Percentiles rank a stretch among this genome's conserved stretches.
Conservation (phyloP, 2,329 filamentous ascomycete species). For the Coniochaeta sp. region DNA sequence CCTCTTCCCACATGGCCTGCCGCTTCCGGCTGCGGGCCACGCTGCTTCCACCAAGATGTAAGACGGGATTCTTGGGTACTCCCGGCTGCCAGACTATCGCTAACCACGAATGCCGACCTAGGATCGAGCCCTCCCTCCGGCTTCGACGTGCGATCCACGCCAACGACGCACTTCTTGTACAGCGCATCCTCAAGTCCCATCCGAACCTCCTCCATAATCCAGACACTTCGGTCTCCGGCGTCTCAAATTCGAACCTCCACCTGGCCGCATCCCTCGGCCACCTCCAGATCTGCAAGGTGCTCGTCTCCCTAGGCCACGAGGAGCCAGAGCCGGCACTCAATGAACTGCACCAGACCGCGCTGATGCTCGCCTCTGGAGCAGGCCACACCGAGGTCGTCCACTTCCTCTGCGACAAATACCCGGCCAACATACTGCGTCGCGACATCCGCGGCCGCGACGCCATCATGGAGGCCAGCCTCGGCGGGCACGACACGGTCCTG, state of each 20-base stretch:
- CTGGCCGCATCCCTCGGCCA: slow-evolving; percentile 70
- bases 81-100: not conserved
- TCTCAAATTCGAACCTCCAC: slow-evolving; percentile 79
- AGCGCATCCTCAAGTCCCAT: slow-evolving; percentile 69
- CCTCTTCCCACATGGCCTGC: slow-evolving; percentile 1
- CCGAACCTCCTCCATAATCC: slow-evolving; percentile 70
- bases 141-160: slow-evolving; percentile 75
- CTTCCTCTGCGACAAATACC: slow-evolving; percentile 58
- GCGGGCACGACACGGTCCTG: slow-evolving; percentile 57
- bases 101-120: slow-evolving; percentile 22
- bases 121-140: slow-evolving; percentile 71
- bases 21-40: not conserved
- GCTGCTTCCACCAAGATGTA: not conserved
- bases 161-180: slow-evolving; percentile 64
- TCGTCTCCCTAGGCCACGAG: slow-evolving; percentile 72
- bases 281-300: slow-evolving; percentile 58
- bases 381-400: slow-evolving; percentile 70
- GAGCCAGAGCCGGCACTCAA: slow-evolving; percentile 64
- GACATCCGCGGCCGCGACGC: slow-evolving; percentile 66
- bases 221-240: slow-evolving; percentile 57
- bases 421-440: slow-evolving; percentile 53
- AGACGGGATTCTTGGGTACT: not conserved
- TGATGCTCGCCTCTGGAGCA: slow-evolving; percentile 67
- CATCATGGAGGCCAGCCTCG: slow-evolving; percentile 56
- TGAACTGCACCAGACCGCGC: slow-evolving; percentile 69